Evolutionary conservation across 805 yeast genomes (phyloP), one percentile per base, ranked within the genome.

Genomic region (Cyberlindnera mississippiensis): DNA sequence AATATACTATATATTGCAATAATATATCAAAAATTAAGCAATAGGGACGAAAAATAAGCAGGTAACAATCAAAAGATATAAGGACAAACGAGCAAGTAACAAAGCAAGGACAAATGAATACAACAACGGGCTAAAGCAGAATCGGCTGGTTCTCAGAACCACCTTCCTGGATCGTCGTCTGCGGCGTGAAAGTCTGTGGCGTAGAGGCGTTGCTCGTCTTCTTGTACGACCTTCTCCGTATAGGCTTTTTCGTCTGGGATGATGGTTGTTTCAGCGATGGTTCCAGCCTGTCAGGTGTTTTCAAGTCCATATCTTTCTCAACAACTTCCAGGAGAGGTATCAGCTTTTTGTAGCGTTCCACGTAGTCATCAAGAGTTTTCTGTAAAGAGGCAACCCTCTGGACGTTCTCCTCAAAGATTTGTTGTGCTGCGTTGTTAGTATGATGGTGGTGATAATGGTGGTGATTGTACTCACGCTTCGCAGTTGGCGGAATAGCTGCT

Each of bases 241-340:
- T 38, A 8, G 36, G 38, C 40, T 54, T 49, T 35, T 48, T 35
- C 6, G 40, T 28, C 12, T n/a, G n/a, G 33, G 33, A 13, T 2
- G 37, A n/a, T 19, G 48, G 40, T 24, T 52, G 85, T 73, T 63
- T 75, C 77, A 35, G 86, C 87, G 62, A 81, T 75, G 48, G 85
- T 87, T 46, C 93, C 87, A 12, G 87, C 87, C 31, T 68, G 68
- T 43, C 76, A 71, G 35, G 87, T 61, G 45, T 76, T 82, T 51
- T 69, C 59, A 48, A 78, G 69, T 70, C 74, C 46, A 72, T 49
- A 31, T 68, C 71, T 30, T 66, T 66, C 50, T 72, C 73, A 1
- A 75, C 68, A 30, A 73, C 55, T 44, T 70, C 71, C 26, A 74
- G 60, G n/a, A 74, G 59, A 3, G 79, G 78, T 1, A 67, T 56